Evolutionary conservation across 1,284 basidiomycete species (phyloP), one percentile per base, ranked within the genome.

Genomic region (Leucocoprinus gongylophorus): DNA sequence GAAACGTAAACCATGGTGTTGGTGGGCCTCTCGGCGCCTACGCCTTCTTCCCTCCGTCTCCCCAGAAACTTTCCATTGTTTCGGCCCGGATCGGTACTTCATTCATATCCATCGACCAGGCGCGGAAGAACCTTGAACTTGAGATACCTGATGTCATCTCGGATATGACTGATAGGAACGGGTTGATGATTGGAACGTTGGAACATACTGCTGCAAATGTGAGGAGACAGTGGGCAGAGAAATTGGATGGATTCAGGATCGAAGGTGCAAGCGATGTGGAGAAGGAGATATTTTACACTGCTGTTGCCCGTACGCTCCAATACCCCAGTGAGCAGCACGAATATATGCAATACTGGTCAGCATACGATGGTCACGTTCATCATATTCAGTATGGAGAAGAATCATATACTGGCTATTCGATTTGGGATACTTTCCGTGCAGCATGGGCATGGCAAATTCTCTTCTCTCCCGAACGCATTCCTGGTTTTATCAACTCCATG

Each of bases 401-500:
- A 21, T 88, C 85, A 0, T 92, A 91, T 61, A 86, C 82, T 0
- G 89, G 88, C 0, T 92, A 91, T 64, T 90, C 86, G 0, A 90
- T 85, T 59, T 92, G 90, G 90, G 89, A 92, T 61, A 89, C 83
- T 0, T 91, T 79, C 67, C 81, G 89, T 6, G 88, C 89, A 0
- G 78, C 79, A 50, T 91, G 87, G 80, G 85, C 83, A 0, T 86
- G 85, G 79, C 77, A 85, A 41, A 83, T 91, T 41, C 70, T 92
- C 1, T 76, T 90, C 18, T 83, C 83, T 0, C 87, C 89, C 0
- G 86, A 91, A 58, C 73, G 86, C 10, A 71, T 91, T 7, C 76
- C 83, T 0, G 83, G 75, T 0, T 89, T 91, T 83, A 74, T 93
- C 2, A 77, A 73, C 32, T 88, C 84, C 57, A 91, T 92, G 85